A percentile compares a stretch with the other conserved stretches of the same genome.
These are phyloP conservation scores for Diutina neorugosa DNA, from an alignment of 1,139 yeast species.

Conservation along the genomic window DNA sequence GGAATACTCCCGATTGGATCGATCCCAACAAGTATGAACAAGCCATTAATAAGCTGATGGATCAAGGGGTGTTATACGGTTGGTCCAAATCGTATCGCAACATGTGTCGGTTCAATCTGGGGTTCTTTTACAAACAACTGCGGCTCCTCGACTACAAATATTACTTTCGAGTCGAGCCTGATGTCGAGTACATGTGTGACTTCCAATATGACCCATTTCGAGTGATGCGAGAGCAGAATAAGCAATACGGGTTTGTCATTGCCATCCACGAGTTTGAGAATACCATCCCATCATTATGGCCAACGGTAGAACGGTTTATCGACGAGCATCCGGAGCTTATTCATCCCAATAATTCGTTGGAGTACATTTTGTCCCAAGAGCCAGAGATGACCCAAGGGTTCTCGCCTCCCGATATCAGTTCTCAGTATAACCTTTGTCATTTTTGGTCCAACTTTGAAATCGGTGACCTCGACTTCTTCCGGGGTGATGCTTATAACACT, in stretches of 20 bases:
- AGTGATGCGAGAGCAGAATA: constrained; percentile 21
- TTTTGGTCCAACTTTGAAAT: constrained; percentile 95
- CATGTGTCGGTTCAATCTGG: constrained; percentile 40
- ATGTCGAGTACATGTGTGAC: constrained; percentile 36
- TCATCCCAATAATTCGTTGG: constrained; percentile 57
- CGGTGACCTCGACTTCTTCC: constrained; percentile 67
- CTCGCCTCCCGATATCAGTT: constrained; percentile 10
- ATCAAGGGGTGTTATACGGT: constrained; percentile 24
- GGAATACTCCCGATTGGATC: constrained; percentile 31
- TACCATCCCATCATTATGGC: constrained; percentile 66
- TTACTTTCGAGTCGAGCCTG: constrained; percentile 37
- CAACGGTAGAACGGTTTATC: constrained; percentile 56
- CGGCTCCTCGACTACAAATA: constrained; percentile 28
- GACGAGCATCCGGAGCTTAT: constrained; percentile 45
- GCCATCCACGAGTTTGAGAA: constrained; percentile 34
- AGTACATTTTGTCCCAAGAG: constrained; percentile 26
- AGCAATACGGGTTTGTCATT: constrained; percentile 31
- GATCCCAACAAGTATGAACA: constrained; percentile 18
- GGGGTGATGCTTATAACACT: constrained; percentile 56
- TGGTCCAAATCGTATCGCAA: constrained; percentile 28
- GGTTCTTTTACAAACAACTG: constrained; percentile 30
- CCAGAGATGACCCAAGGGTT: constrained; percentile 12
- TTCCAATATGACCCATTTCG: constrained; percentile 36
- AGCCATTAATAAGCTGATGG: constrained; percentile 14
- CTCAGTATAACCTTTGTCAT: constrained; percentile 77